Conservation (phyloP, 2,329 filamentous ascomycete species). For the Pseudonectria buxi region DNA sequence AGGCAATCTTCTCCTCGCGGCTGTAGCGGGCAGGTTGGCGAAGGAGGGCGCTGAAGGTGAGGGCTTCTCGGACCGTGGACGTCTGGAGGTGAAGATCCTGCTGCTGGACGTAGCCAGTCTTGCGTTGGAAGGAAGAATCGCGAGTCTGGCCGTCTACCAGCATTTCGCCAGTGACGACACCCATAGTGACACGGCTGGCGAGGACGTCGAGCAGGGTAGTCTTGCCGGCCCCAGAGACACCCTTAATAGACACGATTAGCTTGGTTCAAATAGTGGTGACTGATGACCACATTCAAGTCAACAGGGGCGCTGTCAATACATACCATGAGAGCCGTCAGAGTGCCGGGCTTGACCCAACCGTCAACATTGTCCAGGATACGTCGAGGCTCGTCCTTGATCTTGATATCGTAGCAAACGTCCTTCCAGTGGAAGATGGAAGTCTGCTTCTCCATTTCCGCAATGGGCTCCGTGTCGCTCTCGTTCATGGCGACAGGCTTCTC, state of each 20-base stretch:
- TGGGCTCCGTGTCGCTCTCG: slow-evolving; percentile 10
- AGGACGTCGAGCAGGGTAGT: slow-evolving; percentile 60
- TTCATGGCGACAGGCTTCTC: slow-evolving; percentile 13
- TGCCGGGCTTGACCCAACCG: slow-evolving; percentile 70
- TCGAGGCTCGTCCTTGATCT: slow-evolving; percentile 57
- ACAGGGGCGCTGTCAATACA: too few relatives aligned
- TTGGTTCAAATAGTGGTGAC: too few relatives aligned
- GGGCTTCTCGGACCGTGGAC: slow-evolving; percentile 40
- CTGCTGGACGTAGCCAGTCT: slow-evolving; percentile 66
- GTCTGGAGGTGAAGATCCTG: slow-evolving; percentile 44
- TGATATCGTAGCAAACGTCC: slow-evolving; percentile 67
- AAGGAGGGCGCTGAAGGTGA: slow-evolving; percentile 36
- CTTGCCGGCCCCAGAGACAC: slow-evolving; percentile 43
- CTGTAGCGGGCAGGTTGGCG: slow-evolving; percentile 38
- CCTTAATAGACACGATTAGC: slow-evolving; percentile 18
- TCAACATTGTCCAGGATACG: slow-evolving; percentile 65
- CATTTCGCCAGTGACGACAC: slow-evolving; percentile 64
- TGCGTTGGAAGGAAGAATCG: slow-evolving; percentile 62
- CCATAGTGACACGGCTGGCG: slow-evolving; percentile 65
- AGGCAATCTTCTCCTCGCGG: slow-evolving; percentile 42
- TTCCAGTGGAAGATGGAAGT: slow-evolving; percentile 59
- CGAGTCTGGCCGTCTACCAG: slow-evolving; percentile 61
- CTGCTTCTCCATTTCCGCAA: slow-evolving; percentile 17
- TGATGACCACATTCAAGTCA: too few relatives aligned
- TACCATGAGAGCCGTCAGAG: slow-evolving; percentile 61